Evolutionary conservation across 768 basidiomycete genomes (phyloP), one percentile per base, ranked within the genome.

Genomic region (Suillus americanus): DNA sequence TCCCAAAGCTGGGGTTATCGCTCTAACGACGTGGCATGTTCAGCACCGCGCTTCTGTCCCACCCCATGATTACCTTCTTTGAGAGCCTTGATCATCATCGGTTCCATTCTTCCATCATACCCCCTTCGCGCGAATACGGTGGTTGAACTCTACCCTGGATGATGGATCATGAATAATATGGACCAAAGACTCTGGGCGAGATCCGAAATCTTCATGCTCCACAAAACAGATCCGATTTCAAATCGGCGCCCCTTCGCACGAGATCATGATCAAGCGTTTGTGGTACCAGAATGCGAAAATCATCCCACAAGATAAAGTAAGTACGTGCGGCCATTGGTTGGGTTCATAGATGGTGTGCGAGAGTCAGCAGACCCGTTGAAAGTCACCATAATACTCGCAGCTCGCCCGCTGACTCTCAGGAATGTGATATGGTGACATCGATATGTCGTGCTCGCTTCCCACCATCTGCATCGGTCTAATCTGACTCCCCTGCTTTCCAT

Each of bases 191-290:
- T 13, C 53, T 13, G n/a, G 20, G 20, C 33, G 53, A 54, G 53
- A 54, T 54, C 33, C 53, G 53, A 54, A 33, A 54, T 54, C 30
- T 33, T 33, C 51, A 30, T 53, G 30, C 51, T 54, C 53, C 53
- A 37, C 53, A 54, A 18, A 12, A 54, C 33, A 6, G 30, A 37
- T 35, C 12, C 28, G 16, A 51, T 54, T 54, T 54, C 20, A 54
- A 54, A 54, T 54, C 33, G 20, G 20, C 5, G 30, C 12, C 33
- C 30, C 33, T 35, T 35, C 53, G 3, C 30, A n/a, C 53, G 20
- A 54, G 53, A 33, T 35, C 53, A 33, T 54, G 33, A 54, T 54
- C 53, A 54, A 35, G 53, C 53, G 53, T 20, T 35, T 35, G 51
- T 9, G 20, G 53, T 54, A 54, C 53, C 18, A 35, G 53, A 54